Evolutionary conservation across 2,329 filamentous ascomycete genomes (phyloP), one percentile per base, ranked within the genome.

Genomic region (Fusarium graminum): DNA sequence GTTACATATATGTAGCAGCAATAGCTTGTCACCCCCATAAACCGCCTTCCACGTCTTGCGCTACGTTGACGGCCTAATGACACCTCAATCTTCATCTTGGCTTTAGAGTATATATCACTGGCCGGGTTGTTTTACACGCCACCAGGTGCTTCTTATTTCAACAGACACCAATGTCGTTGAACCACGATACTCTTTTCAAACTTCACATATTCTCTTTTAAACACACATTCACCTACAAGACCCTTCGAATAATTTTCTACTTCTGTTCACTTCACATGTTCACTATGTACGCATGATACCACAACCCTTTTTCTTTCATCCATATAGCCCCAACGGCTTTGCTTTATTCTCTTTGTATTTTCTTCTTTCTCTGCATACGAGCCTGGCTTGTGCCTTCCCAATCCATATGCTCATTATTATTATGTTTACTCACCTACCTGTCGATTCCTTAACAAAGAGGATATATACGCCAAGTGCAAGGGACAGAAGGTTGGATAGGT

Each of bases 201-300:
- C 44, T 30, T 53, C 39, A 64, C 36, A 47, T 55, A 52, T 44
- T 56, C 47, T 42, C 34, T 41, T 63, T 52, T 44, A 39, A 46
- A 60, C 34, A 52, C n/a, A 43, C 32, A 29, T 30, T 43, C 44
- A 43, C 39, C 43, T 34, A 39, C 34, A 30, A 41, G 50, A 45
- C 45, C 14, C 25, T 54, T 30, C 43, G 46, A 29, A 52, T 50
- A 57, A 45, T 65, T 64, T 64, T 68, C 42, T 53, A 57, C 63
- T 58, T 60, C 56, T 68, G 58, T 70, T 65, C 51, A 51, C 59
- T 68, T 56, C 47, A 62, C 49, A 63, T 68, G 65, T 66, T 50
- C 30, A 58, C 53, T 67, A 52, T 63, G 61, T 66, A 70, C 60
- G 59, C 61, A 71, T 65, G 67, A 68, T 70, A 67, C 62, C 69